These are phyloP conservation scores for Parasitella parasitica DNA, from an alignment of 371 early-diverging fungal species.

Conservation along the genomic window DNA sequence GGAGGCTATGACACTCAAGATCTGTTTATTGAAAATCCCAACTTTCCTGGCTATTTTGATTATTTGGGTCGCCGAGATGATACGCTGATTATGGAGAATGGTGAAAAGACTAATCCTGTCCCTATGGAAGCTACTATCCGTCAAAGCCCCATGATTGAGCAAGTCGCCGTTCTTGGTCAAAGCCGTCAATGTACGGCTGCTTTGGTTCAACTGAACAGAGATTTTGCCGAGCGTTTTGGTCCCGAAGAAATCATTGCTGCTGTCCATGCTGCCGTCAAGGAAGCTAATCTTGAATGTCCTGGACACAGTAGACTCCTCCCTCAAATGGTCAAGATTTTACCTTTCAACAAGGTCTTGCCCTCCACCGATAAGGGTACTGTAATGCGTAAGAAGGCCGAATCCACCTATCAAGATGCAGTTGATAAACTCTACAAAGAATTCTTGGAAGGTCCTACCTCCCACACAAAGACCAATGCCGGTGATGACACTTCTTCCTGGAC, in stretches of 20 bases:
- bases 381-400: conserved; percentile 17
- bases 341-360: conserved; percentile 8
- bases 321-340: conserved; percentile 27
- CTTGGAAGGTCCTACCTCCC: conserved; percentile 1
- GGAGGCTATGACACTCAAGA: conserved; percentile 40
- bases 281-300: conserved; percentile 39
- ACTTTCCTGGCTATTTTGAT: conserved; percentile 21
- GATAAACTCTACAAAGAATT: conserved; percentile 32
- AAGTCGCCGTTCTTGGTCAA: conserved; percentile 32
- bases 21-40: conserved; percentile 25
- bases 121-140: conserved; percentile 37
- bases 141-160: conserved; percentile 17
- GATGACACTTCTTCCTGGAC: not conserved
- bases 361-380: conserved; percentile 21
- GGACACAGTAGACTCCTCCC: conserved; percentile 34
- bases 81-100: conserved; percentile 40
- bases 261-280: conserved; percentile 30
- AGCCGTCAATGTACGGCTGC: conserved; percentile 34
- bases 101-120: conserved; percentile 49
- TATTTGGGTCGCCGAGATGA: conserved; percentile 41
- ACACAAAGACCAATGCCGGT: not conserved
- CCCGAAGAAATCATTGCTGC: conserved; percentile 22
- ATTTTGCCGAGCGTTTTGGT: conserved; percentile 9
- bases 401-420: conserved; percentile 18
- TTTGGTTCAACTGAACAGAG: conserved; percentile 24